phyloP scores from a whole-genome alignment of 345 rosid species.

The thale cress (Arabidopsis thaliana) region DNA sequence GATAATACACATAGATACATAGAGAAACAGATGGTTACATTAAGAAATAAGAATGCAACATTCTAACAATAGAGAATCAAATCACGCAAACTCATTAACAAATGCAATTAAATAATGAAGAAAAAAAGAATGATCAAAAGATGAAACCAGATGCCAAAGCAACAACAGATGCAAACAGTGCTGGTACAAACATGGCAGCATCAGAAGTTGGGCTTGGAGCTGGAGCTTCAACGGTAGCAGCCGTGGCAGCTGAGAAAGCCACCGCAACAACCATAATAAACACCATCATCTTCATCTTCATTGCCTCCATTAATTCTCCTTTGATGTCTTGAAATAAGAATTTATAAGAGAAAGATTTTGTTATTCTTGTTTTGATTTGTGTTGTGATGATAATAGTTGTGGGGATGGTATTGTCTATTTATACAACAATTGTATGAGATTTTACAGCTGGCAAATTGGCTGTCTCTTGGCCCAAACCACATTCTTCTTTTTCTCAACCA shows the following conservation, averaged over 20 bases:
- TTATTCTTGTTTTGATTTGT: not conserved
- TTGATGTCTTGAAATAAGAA: conserved; percentile 26
- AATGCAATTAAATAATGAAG: conserved; percentile 41
- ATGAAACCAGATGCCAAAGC: conserved; percentile 46
- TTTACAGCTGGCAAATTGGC: conserved; percentile 44
- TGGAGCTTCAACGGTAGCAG: conserved; percentile 45
- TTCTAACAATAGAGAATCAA: conserved; percentile 33
- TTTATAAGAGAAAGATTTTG: not conserved
- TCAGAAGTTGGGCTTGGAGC: conserved; percentile 54
- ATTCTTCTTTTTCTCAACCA: conserved; percentile 39
- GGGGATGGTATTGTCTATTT: conserved; percentile 38
- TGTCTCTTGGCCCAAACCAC: conserved; percentile 36
- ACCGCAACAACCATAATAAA: conserved; percentile 31
- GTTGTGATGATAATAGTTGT: conserved; percentile 35
- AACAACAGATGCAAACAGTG: conserved; percentile 47
- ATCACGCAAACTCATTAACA: conserved; percentile 35
- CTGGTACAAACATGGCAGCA: conserved; percentile 44
- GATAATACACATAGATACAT: not conserved
- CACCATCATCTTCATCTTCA: conserved; percentile 45
- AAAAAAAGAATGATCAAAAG: conserved; percentile 39
- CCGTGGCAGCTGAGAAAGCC: conserved; percentile 41
- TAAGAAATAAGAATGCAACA: conserved; percentile 26
- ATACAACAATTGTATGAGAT: conserved; percentile 29
- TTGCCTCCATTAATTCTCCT: conserved; percentile 41
- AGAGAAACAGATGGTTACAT: conserved; percentile 30